Conservation (phyloP, 1,284 basidiomycete genomes). For the Rhodotorula sp. region DNA sequence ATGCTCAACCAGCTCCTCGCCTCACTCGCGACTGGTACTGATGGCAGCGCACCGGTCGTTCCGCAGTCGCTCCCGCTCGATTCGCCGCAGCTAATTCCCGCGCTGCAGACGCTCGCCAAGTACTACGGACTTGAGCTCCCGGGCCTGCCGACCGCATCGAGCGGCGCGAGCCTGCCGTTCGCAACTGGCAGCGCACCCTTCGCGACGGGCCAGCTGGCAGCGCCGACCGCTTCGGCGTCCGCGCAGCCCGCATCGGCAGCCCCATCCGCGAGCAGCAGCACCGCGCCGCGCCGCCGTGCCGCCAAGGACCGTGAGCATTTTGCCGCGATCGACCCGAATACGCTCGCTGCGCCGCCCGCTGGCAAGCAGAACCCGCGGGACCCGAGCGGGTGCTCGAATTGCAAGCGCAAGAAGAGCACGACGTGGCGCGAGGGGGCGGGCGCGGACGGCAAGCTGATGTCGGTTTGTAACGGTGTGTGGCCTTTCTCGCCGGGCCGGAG, state of each 20-base stretch:
- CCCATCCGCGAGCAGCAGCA: not conserved
- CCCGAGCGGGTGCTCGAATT: constrained; percentile 37
- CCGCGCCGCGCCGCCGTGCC: not conserved
- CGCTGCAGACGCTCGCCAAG: constrained; percentile 32
- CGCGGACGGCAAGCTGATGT: not conserved
- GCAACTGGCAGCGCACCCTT: not conserved
- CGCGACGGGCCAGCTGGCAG: not conserved
- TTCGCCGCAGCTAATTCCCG: constrained; percentile 20
- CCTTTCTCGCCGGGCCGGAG: too few relatives aligned
- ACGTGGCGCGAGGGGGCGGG: constrained; percentile 25
- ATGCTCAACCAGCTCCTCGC: constrained; percentile 36
- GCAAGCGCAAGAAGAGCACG: constrained; percentile 41
- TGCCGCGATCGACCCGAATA: constrained; percentile 20
- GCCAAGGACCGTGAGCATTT: constrained; percentile 27
- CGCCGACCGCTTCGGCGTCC: not conserved
- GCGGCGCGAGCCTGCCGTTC: not conserved
- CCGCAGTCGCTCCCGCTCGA: constrained; percentile 16
- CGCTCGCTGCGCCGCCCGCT: constrained; percentile 4
- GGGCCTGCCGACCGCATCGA: not conserved
- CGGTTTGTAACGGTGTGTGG: constrained; percentile 39
- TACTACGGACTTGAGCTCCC: constrained; percentile 27
- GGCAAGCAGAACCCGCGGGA: constrained; percentile 39
- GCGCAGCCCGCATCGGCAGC: not conserved
- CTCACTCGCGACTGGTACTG: not conserved
- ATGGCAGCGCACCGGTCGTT: not conserved